Evolutionary conservation across 2,329 filamentous ascomycete genomes (phyloP), one percentile per base, ranked within the genome.

Genomic region (Corynespora cassiicola): DNA sequence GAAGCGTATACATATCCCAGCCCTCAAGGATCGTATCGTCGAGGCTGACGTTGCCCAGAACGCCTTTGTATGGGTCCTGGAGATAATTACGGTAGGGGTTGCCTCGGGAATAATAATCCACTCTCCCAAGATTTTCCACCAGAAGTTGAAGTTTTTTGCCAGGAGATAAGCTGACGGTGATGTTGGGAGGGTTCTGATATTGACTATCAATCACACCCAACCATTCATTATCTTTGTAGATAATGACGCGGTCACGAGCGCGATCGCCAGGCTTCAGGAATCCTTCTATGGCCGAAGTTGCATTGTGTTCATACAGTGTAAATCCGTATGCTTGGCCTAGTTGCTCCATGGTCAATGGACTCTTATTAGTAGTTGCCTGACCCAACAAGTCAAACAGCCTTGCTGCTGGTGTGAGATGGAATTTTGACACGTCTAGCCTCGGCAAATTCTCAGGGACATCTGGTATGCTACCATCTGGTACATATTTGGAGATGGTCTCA

Each of bases 41-140:
- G 2, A 78, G 41, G 0, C 62, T 72, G 1, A 78, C 72, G 32
- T 75, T 49, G 7, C 65, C 65, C 4, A 58, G 35, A 11, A 79
- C 70, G 1, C 76, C 76, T 45, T 78, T 78, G 15, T 58, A 61
- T 16, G 70, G 76, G 21, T 79, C 74, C 8, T 43, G 29, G 15
- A 60, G 18, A 15, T 45, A 34, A 18, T 58, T 56, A 2, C 37
- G 32, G 19, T 52, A 53, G 0, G 29, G 29, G 5, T 60, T 58
- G 7, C 76, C 61, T 5, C 59, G 52, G 3, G 69, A 67, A 31
- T 66, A 67, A 42, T 74, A 76, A 43, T 78, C 71, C 1, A 77
- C 72, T 3, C 76, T 68, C 2, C 75, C 76, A n/a, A 79, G 63
- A 32, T 78, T 79, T 54, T 79, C 76, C 2, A 77, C 69, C 3